phyloP scores from a whole-genome alignment of 768 basidiomycete genomes.

The Dacryopinax primogenitus region DNA sequence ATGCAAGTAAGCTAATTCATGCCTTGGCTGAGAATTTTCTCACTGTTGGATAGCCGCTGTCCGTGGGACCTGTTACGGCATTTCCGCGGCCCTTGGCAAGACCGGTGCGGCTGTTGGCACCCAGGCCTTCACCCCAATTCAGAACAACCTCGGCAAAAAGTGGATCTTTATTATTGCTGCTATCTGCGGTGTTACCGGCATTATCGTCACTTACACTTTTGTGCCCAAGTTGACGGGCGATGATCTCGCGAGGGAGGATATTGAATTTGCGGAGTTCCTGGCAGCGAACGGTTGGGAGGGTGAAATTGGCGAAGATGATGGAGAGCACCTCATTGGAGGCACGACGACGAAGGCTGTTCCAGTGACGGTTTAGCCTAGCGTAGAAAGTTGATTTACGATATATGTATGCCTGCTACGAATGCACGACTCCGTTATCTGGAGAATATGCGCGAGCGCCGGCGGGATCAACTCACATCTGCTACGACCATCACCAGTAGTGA shows the following conservation, averaged over 20 bases:
- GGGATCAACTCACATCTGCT: too few species aligned
- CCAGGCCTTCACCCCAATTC: conserved; percentile 58
- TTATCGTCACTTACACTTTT: conserved; percentile 54
- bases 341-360: background rate
- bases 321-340: conserved; percentile 10
- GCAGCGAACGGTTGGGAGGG: conserved; percentile 54
- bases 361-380: background rate
- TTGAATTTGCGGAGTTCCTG: conserved; percentile 47
- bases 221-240: conserved; percentile 54
- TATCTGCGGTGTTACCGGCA: conserved; percentile 51
- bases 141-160: conserved; percentile 52
- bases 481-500: too few species aligned
- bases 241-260: conserved; percentile 55
- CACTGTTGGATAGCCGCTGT: conserved; percentile 36
- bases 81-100: conserved; percentile 56
- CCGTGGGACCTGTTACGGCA: conserved; percentile 56
- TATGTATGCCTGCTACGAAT: too few species aligned
- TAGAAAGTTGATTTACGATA: background rate
- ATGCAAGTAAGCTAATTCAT: conserved; percentile 33
- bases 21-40: background rate
- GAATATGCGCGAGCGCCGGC: too few species aligned
- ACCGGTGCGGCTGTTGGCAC: conserved; percentile 61
- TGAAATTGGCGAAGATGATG: conserved; percentile 44
- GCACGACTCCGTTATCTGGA: too few species aligned
- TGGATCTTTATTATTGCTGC: conserved; percentile 60